Evolutionary conservation across 2,329 filamentous ascomycete species (phyloP), one percentile per base, ranked within the genome.

Genomic region (Talaromyces sp.): DNA sequence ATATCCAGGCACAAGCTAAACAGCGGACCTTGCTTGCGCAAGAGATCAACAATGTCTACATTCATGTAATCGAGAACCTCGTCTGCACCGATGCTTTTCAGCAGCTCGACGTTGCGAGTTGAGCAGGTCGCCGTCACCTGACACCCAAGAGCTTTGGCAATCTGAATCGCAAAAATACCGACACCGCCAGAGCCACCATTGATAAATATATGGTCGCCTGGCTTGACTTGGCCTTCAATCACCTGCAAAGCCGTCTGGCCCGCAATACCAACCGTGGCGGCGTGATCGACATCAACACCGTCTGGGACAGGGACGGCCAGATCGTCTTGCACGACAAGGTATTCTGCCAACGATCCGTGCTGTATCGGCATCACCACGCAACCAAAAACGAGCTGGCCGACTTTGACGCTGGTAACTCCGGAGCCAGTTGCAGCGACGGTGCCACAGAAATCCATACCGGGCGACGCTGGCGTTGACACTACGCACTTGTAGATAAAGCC

Each of bases 101-200:
- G 86, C 1, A 89, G 70, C 51, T 83, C 79, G 0, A 80, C 75
- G 68, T 89, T 89, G 6, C 70, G 70, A 0, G 75, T 78, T 10
- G 85, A 88, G 67, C 86, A 89, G 4, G 80, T 81, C 2, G 79
- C 78, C 1, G 81, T 84, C 32, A 89, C 86, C 63, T 82, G 75
- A 64, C 82, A 86, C 0, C 85, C 86, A 3, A 84, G 67, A 0
- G 76, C 75, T 69, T 87, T 88, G 9, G 86, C 86, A 51, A 89
- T 81, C 68, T 89, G 86, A 58, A 89, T 84, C 0, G 78, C 82
- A 60, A 81, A 87, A 0, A 80, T 79, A 0, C 87, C 87, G 0
- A 79, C 81, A 0, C 86, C 86, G 10, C 87, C 87, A 6, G 80
- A 84, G 0, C 85, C 86, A 13, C 85, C 86, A 64, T 89, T 88